Conservation (phyloP, 73 alveolate genomes). For the Chromera velia region DNA sequence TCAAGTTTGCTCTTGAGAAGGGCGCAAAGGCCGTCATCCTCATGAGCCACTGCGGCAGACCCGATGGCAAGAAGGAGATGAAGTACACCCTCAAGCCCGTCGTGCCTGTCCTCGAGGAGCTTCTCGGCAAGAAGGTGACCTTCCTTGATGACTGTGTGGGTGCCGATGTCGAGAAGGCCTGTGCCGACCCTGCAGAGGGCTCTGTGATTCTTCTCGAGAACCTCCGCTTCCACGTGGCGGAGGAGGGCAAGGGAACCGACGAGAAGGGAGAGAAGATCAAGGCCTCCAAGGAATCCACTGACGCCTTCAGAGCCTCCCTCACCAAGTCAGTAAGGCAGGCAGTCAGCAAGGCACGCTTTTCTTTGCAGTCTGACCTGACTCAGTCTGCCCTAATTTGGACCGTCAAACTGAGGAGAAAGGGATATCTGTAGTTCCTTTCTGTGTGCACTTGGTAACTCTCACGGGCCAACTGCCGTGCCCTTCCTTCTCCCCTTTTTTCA, state of each 20-base stretch:
- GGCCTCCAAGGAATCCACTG: conserved; percentile 28
- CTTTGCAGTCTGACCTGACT: too few relatives aligned
- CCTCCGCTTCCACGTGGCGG: conserved; percentile 70
- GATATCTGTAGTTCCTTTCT: too few relatives aligned
- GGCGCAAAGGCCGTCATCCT: conserved; percentile 79
- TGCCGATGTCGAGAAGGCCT: too few relatives aligned
- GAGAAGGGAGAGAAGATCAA: conserved; percentile 54
- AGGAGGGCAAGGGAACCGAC: conserved; percentile 57
- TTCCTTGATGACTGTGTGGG: conserved; percentile 55
- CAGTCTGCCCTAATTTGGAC: too few relatives aligned
- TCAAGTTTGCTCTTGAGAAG: conserved; percentile 67
- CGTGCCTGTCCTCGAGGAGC: conserved; percentile 44
- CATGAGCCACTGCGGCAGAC: conserved; percentile 84
- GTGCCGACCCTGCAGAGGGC: conserved; percentile 56
- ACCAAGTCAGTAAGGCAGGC: too few relatives aligned
- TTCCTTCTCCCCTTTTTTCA: too few relatives aligned
- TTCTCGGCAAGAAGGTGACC: conserved; percentile 13
- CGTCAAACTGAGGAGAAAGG: too few relatives aligned
- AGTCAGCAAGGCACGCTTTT: too few relatives aligned
- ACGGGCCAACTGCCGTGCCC: too few relatives aligned
- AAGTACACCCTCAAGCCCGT: conserved; percentile 76
- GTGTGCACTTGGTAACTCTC: too few relatives aligned
- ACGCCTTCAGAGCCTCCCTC: conserved; percentile 34
- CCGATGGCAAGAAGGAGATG: conserved; percentile 71
- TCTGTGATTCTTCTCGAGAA: conserved; percentile 69